These are phyloP conservation scores for Brassica nigra DNA, from an alignment of 345 rosid species.

Conservation along the genomic window DNA sequence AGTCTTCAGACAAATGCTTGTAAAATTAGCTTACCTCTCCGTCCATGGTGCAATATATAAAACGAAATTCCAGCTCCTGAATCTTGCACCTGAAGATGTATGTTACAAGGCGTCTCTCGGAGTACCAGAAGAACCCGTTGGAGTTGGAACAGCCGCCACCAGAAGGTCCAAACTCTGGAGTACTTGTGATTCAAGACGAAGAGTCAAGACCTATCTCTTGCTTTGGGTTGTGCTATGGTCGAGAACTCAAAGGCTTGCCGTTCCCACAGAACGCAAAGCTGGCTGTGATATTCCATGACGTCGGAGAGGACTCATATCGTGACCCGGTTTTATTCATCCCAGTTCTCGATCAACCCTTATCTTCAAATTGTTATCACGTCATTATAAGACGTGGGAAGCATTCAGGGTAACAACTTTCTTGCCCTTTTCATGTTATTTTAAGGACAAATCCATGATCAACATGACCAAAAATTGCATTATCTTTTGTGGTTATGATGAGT, in stretches of 20 bases:
- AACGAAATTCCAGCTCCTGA: not conserved
- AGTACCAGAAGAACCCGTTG: slow-evolving; percentile 42
- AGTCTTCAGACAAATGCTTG: not conserved
- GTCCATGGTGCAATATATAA: not conserved
- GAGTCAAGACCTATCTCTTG: slow-evolving; percentile 51
- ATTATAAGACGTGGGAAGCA: slow-evolving; percentile 12
- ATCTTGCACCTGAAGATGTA: slow-evolving; percentile 20
- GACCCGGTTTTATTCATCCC: slow-evolving; percentile 46
- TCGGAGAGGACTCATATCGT: not conserved
- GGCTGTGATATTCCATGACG: not conserved
- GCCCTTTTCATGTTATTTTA: not conserved
- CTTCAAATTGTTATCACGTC: slow-evolving; percentile 47
- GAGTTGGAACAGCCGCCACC: slow-evolving; percentile 38
- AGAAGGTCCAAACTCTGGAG: slow-evolving; percentile 57
- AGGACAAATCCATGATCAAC: not conserved
- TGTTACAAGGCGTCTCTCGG: slow-evolving; percentile 43
- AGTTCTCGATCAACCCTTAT: slow-evolving; percentile 51
- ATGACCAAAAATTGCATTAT: not conserved
- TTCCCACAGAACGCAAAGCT: slow-evolving; percentile 29
- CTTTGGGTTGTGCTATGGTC: slow-evolving; percentile 44
- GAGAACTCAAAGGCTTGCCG: slow-evolving; percentile 17
- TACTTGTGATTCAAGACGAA: slow-evolving; percentile 56
- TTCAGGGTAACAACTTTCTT: slow-evolving; percentile 20
- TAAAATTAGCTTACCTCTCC: not conserved
- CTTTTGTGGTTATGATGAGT: not conserved